Percentiles rank a stretch among this genome's conserved stretches.
Conservation (phyloP, 2,329 filamentous ascomycete species). For the Coleophoma cylindrospora region DNA sequence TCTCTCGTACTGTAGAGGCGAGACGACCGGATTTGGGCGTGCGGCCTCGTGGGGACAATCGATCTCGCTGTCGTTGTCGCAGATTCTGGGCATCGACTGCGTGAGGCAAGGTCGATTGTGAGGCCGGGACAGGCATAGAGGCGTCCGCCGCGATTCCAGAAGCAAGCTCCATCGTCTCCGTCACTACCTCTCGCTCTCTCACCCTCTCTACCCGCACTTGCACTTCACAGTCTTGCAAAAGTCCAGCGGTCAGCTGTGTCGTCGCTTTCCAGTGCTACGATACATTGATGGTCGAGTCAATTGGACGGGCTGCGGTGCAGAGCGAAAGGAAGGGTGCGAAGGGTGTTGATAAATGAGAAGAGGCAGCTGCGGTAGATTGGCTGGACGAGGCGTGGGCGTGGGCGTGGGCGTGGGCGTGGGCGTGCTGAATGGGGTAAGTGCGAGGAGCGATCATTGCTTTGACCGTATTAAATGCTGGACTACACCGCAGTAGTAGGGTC, state of each 20-base stretch:
- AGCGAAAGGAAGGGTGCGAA: background rate
- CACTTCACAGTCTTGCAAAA: background rate
- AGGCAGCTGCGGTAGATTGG: background rate
- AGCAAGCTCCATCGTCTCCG: background rate
- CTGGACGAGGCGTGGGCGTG: no score
- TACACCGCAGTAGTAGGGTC: no score
- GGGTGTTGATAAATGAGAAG: background rate
- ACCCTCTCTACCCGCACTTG: background rate
- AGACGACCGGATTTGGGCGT: conserved; percentile 16
- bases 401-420: no score
- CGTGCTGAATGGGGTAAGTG: no score
- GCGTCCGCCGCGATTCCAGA: conserved; percentile 13
- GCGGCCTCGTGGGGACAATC: conserved; percentile 24
- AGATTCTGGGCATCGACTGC: conserved; percentile 19
- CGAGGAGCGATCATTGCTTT: no score
- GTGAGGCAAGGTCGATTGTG: conserved; percentile 12
- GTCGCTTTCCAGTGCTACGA: conserved; percentile 13
- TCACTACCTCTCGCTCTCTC: background rate
- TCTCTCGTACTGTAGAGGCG: conserved; percentile 16
- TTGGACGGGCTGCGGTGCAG: background rate
- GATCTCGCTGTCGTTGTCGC: conserved; percentile 29
- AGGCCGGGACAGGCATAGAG: conserved; percentile 9
- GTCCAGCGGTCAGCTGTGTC: conserved; percentile 13
- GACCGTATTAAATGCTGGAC: no score
- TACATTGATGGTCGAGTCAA: conserved; percentile 14